These are phyloP conservation scores for Coemansia asiatica DNA, from an alignment of 192 early-diverging fungal species.

Conservation along the genomic window DNA sequence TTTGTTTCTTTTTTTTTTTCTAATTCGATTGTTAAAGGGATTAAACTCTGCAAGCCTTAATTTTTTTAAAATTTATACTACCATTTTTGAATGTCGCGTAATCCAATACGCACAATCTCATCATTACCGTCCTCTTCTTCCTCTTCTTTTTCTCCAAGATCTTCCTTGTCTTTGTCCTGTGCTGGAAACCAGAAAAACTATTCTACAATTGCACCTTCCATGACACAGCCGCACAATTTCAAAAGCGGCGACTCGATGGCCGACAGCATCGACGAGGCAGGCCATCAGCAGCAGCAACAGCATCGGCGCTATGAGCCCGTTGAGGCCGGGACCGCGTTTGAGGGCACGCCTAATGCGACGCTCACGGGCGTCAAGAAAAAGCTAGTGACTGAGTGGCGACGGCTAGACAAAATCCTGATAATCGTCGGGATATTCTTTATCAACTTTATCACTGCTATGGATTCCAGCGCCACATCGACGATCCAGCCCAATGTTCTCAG, in stretches of 20 bases:
- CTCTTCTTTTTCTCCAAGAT: too few relatives aligned
- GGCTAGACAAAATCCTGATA: conserved; percentile 40
- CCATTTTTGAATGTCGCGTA: too few relatives aligned
- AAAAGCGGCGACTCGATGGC: not conserved
- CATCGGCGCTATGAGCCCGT: not conserved
- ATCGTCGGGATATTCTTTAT: conserved; percentile 42
- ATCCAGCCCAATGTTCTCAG: conserved; percentile 41
- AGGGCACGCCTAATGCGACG: conserved; percentile 24
- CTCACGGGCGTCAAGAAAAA: conserved; percentile 51
- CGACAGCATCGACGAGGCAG: not conserved
- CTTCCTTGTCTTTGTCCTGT: not conserved
- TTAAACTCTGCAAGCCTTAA: too few relatives aligned
- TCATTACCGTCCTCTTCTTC: not conserved
- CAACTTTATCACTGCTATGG: conserved; percentile 41
- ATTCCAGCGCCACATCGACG: conserved; percentile 35
- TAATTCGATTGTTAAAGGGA: not conserved
- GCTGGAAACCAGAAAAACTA: not conserved
- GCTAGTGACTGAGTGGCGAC: conserved; percentile 40
- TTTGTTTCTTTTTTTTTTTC: not conserved
- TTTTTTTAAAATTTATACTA: too few relatives aligned
- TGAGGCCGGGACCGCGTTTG: not conserved
- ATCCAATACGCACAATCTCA: not conserved
- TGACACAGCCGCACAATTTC: not conserved
- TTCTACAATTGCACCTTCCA: not conserved
- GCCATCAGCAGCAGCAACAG: not conserved